A percentile compares a stretch with the other conserved stretches of the same genome.
Conservation (phyloP, 805 yeast genomes). For the Pichia nakasei region DNA sequence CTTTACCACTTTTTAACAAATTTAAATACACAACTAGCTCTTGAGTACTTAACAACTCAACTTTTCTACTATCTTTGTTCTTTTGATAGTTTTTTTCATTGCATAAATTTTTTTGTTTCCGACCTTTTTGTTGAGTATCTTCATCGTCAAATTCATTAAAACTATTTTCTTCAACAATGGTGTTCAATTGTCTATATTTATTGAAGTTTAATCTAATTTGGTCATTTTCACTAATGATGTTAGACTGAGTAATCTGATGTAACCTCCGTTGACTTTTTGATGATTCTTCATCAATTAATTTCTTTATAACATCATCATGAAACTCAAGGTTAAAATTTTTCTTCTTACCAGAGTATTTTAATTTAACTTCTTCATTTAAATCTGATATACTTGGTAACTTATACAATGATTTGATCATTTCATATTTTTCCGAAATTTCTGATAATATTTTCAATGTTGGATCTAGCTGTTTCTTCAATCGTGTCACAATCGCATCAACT, state of each 20-base stretch:
- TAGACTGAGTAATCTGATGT: background rate
- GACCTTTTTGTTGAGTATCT: background rate
- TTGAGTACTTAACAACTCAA: background rate
- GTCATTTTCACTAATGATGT: conserved; percentile 2
- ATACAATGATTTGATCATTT: conserved; percentile 16
- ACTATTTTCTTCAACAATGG: conserved; percentile 9
- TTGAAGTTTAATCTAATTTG: conserved; percentile 11
- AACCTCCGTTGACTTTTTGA: background rate
- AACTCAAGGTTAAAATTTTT: conserved; percentile 9
- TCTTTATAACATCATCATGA: conserved; percentile 7
- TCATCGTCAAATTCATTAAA: background rate
- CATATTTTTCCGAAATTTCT: conserved; percentile 18
- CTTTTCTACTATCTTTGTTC: conserved; percentile 1
- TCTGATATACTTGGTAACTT: conserved; percentile 23
- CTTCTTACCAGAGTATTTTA: conserved; percentile 2
- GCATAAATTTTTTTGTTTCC: background rate
- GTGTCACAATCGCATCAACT: conserved; percentile 5
- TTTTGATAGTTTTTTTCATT: background rate
- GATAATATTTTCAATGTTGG: conserved; percentile 18
- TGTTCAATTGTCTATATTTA: conserved; percentile 7
- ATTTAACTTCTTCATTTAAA: conserved; percentile 10
- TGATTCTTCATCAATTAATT: conserved; percentile 5
- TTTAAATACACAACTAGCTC: conserved; percentile 1
- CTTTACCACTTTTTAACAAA: background rate
- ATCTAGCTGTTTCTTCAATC: conserved; percentile 16